Evolutionary conservation across 2,329 filamentous ascomycete species (phyloP).

Genomic region (Diaporthe longicolla): DNA sequence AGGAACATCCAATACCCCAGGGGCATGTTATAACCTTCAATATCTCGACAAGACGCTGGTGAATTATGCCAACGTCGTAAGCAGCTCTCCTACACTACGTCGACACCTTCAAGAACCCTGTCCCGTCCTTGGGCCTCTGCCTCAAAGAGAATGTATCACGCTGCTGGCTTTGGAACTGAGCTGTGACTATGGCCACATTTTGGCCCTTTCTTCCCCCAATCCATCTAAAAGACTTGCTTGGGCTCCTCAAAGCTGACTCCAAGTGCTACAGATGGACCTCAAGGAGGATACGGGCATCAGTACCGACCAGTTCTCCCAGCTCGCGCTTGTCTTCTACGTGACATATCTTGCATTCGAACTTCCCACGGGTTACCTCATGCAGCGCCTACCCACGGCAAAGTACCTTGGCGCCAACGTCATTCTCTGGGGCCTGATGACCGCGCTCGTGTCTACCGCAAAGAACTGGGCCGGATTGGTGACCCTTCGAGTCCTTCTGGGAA

Average conservation of each 20-base stretch:
- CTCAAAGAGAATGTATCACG: no score
- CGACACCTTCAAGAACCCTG: no score
- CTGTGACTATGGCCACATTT: no score
- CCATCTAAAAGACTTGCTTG: no score
- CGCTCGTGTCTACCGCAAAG: slow-evolving; percentile 63
- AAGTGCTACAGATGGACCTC: slow-evolving; percentile 46
- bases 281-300: slow-evolving; percentile 49
- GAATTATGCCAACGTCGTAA: slow-evolving; percentile 50
- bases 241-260: no score
- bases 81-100: no score
- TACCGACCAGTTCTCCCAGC: slow-evolving; percentile 49
- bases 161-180: no score
- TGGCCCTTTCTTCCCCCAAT: no score
- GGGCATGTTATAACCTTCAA: slow-evolving; percentile 51
- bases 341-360: slow-evolving; percentile 51
- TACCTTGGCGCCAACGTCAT: slow-evolving; percentile 62
- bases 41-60: slow-evolving; percentile 51
- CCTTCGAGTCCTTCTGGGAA: slow-evolving; percentile 65
- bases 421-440: slow-evolving; percentile 63
- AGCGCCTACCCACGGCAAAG: slow-evolving; percentile 66
- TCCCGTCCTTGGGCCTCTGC: no score
- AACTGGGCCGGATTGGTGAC: slow-evolving; percentile 64
- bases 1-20: slow-evolving; percentile 35
- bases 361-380: slow-evolving; percentile 62
- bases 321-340: slow-evolving; percentile 52